These are phyloP conservation scores for Avena atlantica DNA, from an alignment of 176 grass and related monocot species.

Conservation along the genomic window DNA sequence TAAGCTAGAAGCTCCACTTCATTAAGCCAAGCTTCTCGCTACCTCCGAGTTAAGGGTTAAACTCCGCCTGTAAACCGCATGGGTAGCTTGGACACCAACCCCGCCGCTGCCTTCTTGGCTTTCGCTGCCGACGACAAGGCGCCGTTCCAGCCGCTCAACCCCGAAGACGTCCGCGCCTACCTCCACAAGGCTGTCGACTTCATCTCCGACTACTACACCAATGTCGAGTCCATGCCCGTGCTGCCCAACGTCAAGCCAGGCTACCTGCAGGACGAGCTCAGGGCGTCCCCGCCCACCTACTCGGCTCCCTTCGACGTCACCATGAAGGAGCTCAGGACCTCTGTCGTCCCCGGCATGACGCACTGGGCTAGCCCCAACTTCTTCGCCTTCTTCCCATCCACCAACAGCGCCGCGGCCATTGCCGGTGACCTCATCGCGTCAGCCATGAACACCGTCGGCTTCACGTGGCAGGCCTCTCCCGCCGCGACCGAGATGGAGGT, in stretches of 20 bases:
- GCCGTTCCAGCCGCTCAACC: not conserved
- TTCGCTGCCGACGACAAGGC: not conserved
- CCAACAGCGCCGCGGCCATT: slow-evolving; percentile 1
- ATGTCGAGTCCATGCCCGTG: not conserved
- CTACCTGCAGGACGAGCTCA: not conserved
- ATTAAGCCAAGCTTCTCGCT: not conserved
- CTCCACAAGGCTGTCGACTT: slow-evolving; percentile 16
- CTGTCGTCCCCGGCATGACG: slow-evolving; percentile 17
- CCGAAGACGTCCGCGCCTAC: slow-evolving; percentile 7
- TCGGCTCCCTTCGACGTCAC: not conserved
- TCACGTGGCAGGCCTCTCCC: not conserved
- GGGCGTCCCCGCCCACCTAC: not conserved
- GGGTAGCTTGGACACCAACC: slow-evolving; percentile 27
- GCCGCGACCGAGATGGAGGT: slow-evolving; percentile 8
- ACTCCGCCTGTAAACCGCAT: not conserved
- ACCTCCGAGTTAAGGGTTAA: not conserved
- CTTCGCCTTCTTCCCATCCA: slow-evolving; percentile 23
- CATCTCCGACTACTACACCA: slow-evolving; percentile 27
- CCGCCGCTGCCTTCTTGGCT: not conserved
- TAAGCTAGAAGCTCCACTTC: not conserved
- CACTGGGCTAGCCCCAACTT: slow-evolving; percentile 31
- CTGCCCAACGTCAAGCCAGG: not conserved
- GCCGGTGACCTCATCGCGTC: slow-evolving; percentile 1
- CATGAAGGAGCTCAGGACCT: slow-evolving; percentile 26
- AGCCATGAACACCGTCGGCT: slow-evolving; percentile 1